phyloP scores from a whole-genome alignment of 768 basidiomycete species.

The Suillus subaureus region DNA sequence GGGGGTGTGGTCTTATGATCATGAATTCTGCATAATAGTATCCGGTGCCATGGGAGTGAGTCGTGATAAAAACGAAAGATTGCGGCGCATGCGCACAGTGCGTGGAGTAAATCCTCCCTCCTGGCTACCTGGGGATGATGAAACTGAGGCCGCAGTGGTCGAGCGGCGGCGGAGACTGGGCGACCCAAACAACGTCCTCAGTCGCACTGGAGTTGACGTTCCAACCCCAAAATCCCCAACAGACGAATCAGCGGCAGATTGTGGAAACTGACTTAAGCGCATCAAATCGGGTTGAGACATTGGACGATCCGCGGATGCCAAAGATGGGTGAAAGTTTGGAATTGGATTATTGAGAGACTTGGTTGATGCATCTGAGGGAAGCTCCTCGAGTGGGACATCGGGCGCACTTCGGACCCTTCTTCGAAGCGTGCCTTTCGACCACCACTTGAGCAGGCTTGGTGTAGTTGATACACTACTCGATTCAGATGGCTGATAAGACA shows the following conservation, averaged over 20 bases:
- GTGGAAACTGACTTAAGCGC: conserved; percentile 21
- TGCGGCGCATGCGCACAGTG: conserved; percentile 32
- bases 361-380: conserved; percentile 28
- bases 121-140: conserved; percentile 13
- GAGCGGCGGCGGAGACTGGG: conserved; percentile 21
- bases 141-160: conserved; percentile 17
- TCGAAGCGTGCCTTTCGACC: conserved; percentile 51
- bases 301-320: conserved; percentile 22
- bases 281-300: conserved; percentile 36
- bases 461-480: conserved; percentile 31
- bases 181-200: conserved; percentile 17
- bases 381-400: conserved; percentile 38
- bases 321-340: conserved; percentile 10
- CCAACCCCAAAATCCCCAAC: conserved; percentile 27
- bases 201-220: conserved; percentile 14
- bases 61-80: conserved; percentile 39
- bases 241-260: conserved; percentile 12
- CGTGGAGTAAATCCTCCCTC: conserved; percentile 20
- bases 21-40: conserved; percentile 14
- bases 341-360: conserved; percentile 26
- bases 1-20: conserved; percentile 12
- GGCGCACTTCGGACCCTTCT: conserved; percentile 56
- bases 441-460: conserved; percentile 45
- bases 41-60: conserved; percentile 26
- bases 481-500: conserved; percentile 30